Evolutionary conservation across 352 stramenopile species (phyloP), one percentile per base, ranked within the genome.

Genomic region (Pythium periplocum): DNA sequence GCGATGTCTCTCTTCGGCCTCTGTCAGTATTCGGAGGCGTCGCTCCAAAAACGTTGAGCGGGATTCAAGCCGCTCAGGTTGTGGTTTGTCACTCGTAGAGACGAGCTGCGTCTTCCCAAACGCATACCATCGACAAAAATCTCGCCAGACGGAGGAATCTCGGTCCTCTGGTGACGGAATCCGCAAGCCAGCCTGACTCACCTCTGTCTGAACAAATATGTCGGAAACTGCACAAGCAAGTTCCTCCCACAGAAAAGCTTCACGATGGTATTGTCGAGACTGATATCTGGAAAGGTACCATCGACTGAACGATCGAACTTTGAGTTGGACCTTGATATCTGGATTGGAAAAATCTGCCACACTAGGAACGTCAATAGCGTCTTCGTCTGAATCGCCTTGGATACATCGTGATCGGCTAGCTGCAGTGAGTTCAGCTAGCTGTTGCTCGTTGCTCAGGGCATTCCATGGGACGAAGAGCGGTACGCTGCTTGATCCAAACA

Each of bases 51-150:
- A 64, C 1, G 36, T n/a, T 6, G 43, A 45, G 9, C 61, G 54
- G 17, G 0, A 26, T 26, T 26, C 17, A 26, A 26, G 17, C 17
- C 17, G 17, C 17, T 26, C 17, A 26, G 17, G 17, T 26, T 26
- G 17, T 26, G 17, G 17, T 26, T 26, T 26, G 17, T 26, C 17
- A 26, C 17, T 26, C 17, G 17, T 26, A 26, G 17, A 26, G 17
- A 26, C 17, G 17, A 26, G 17, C 17, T 26, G 17, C 17, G 17
- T n/a, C 41, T 65, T 9, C 61, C 62, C 17, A 65, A 62, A 17
- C 9, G 73, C 77, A 37, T 90, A 90, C 79, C 79, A 90, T 6
- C 50, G 56, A 5, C 56, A 64, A 45, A 86, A 90, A 3, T 70
- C 61, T 44, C 68, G 58, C 75, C 78, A 87, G 17, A 26, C 17